These are phyloP conservation scores for Teratosphaeria viscida DNA, from an alignment of 2,329 filamentous ascomycete species.

Conservation along the genomic window DNA sequence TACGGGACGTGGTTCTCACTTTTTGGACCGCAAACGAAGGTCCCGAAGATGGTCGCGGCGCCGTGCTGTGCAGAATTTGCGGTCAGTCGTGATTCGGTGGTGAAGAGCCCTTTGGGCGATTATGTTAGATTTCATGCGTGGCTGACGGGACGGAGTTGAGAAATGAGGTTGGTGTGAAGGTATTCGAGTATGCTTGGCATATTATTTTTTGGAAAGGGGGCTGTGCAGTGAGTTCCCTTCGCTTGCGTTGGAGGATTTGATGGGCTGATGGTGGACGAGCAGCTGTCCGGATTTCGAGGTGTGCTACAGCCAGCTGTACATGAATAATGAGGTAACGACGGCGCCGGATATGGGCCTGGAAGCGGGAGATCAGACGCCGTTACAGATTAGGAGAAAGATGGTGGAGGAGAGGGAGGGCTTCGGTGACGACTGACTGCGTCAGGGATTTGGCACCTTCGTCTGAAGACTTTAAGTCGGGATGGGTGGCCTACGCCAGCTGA, in stretches of 20 bases:
- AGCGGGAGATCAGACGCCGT: neutral
- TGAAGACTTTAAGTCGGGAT: too few relatives aligned
- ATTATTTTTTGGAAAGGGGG: neutral
- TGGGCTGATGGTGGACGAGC: neutral
- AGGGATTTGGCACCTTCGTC: too few relatives aligned
- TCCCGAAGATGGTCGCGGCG: slow-evolving; percentile 37
- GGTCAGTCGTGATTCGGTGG: slow-evolving; percentile 37
- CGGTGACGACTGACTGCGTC: too few relatives aligned
- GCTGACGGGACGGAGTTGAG: slow-evolving; percentile 35
- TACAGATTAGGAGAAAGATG: neutral
- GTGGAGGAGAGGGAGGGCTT: neutral
- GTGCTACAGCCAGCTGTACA: neutral
- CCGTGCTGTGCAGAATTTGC: slow-evolving; percentile 48
- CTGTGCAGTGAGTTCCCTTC: neutral
- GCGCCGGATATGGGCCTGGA: neutral
- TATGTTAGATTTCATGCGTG: slow-evolving; percentile 40
- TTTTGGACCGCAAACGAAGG: neutral
- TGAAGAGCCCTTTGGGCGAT: slow-evolving; percentile 35
- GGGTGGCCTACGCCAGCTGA: too few relatives aligned
- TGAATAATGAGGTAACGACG: neutral
- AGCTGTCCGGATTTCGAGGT: neutral
- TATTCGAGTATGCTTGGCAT: neutral
- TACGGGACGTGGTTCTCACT: neutral
- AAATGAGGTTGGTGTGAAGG: slow-evolving; percentile 30
- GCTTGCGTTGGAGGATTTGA: neutral